Evolutionary conservation across 768 basidiomycete species (phyloP).

Genomic region (Rickenella mellea): DNA sequence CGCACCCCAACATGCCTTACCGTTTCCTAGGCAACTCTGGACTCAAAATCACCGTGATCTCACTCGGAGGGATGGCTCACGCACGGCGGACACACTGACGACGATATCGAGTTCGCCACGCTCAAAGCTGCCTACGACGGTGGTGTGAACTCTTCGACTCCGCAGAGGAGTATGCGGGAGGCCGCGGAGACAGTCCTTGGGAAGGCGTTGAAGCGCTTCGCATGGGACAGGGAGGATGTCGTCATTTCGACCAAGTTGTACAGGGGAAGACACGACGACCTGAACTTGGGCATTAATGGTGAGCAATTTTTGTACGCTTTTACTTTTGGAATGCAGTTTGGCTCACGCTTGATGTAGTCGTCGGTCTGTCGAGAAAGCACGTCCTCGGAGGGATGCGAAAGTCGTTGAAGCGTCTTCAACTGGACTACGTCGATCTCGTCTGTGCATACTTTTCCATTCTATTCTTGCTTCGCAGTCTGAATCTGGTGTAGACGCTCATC

Average conservation of each 20-base stretch:
- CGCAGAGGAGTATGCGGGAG: constrained; percentile 1
- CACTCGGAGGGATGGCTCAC: constrained; percentile 9
- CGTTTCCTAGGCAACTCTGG: constrained; percentile 9
- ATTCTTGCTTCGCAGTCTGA: too few species aligned
- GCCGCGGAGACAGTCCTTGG: constrained; percentile 8
- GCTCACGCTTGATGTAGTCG: too few species aligned
- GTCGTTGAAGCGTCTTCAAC: constrained; percentile 53
- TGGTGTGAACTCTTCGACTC: constrained; percentile 8
- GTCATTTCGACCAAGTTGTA: constrained; percentile 10
- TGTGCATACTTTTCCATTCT: too few species aligned
- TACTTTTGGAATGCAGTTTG: too few species aligned
- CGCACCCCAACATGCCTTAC: constrained; percentile 6
- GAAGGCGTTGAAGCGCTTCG: constrained; percentile 9
- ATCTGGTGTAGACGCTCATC: too few species aligned
- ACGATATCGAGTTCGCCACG: constrained; percentile 7
- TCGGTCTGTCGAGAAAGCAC: not conserved
- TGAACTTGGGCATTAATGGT: constrained; percentile 6
- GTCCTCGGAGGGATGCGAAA: constrained; percentile 67
- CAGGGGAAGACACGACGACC: constrained; percentile 7
- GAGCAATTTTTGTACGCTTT: too few species aligned
- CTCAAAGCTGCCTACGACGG: constrained; percentile 9
- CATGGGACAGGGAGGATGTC: constrained; percentile 8
- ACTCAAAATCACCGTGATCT: constrained; percentile 5
- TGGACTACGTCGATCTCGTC: constrained; percentile 69
- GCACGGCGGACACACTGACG: constrained; percentile 7